Conservation (phyloP, 495 filamentous ascomycete genomes). For the Corynascus novoguineensis region DNA sequence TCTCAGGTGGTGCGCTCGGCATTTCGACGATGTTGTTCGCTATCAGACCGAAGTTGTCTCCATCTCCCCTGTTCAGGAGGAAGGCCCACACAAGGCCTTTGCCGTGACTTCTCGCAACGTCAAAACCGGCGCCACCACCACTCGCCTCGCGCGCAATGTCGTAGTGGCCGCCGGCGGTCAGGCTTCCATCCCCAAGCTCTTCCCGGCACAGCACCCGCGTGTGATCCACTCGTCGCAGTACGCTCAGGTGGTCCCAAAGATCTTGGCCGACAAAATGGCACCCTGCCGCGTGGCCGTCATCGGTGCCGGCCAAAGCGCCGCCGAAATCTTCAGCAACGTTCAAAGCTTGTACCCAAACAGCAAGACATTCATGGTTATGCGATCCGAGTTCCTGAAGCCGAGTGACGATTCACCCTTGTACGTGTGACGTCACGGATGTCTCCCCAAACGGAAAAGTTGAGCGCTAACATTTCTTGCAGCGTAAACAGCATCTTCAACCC, state of each 20-base stretch:
- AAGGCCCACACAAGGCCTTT: conserved; percentile 45
- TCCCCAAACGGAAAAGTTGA: neutral
- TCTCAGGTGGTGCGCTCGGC: conserved; percentile 81
- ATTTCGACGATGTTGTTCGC: conserved; percentile 70
- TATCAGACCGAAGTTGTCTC: conserved; percentile 74
- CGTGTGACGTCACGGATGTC: conserved; percentile 33
- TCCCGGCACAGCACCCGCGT: conserved; percentile 55
- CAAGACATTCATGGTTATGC: conserved; percentile 69
- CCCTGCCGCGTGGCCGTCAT: conserved; percentile 75
- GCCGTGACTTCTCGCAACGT: conserved; percentile 38
- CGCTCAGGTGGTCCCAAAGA: conserved; percentile 52
- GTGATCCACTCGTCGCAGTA: conserved; percentile 92
- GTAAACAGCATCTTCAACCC: conserved; percentile 97
- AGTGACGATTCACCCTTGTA: conserved; percentile 96
- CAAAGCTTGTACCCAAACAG: conserved; percentile 76
- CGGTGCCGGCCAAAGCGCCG: conserved; percentile 86
- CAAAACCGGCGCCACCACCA: conserved; percentile 31
- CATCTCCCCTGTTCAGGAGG: conserved; percentile 46
- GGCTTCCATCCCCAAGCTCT: conserved; percentile 64
- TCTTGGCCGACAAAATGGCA: conserved; percentile 52
- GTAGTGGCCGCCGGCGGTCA: conserved; percentile 80
- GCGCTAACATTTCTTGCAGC: conserved; percentile 39
- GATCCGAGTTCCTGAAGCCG: conserved; percentile 72
- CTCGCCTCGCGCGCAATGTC: conserved; percentile 63
- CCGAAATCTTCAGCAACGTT: conserved; percentile 90